Base-by-base conservation (phyloP, 2,329 filamentous ascomycete genomes). In the Aspergillus piperis region DNA sequence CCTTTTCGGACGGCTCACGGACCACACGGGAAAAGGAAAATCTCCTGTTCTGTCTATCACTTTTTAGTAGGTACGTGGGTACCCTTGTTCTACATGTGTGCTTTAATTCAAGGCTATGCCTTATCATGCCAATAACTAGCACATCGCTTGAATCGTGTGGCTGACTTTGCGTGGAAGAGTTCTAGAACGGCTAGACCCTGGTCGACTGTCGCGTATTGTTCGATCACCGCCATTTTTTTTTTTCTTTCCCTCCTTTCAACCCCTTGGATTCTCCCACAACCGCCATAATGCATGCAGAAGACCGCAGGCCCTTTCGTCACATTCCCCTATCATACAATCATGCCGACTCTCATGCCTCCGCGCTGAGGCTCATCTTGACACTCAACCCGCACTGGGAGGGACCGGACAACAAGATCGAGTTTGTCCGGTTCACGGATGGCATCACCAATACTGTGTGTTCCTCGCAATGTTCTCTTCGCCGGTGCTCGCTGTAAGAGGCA, bases 371-470 rank as follows among this genome's bases (percentile, higher is more conserved):
- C 64, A 88, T 97, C 70, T 82, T 92, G 68, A 85, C 90, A 27
- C 82, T 97, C 63, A 86, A 89, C 61, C 93, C 93, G 10, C 87
- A 96, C 69, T 99, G 95, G 95, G 84, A 87, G 67, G 83, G 84
- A 51, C 81, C 85, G 38, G 86, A 88, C 65, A 90, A 90, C 59
- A 85, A 88, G 47, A 84, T 99, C 69, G 88, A 95, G 71, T 91
- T 98, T 73, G 84, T 92, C 67, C 89, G 90, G 65, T 99, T 98
- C 81, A 99, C 92, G 41, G 95, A 99, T 72, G 95, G 95, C 73
- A 99, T 98, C 79, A 99, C 95, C 67, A 99, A 99, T 79, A 98
- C 93, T 66, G 85, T 87, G 78, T 67, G 83, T 82, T 52, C 11
- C 23, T 17, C 17, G 44, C 23, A 23, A 58, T 25, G 38, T 32